These are phyloP conservation scores for Periconia sp. DNA, from an alignment of 2,329 filamentous ascomycete genomes.

Conservation along the genomic window DNA sequence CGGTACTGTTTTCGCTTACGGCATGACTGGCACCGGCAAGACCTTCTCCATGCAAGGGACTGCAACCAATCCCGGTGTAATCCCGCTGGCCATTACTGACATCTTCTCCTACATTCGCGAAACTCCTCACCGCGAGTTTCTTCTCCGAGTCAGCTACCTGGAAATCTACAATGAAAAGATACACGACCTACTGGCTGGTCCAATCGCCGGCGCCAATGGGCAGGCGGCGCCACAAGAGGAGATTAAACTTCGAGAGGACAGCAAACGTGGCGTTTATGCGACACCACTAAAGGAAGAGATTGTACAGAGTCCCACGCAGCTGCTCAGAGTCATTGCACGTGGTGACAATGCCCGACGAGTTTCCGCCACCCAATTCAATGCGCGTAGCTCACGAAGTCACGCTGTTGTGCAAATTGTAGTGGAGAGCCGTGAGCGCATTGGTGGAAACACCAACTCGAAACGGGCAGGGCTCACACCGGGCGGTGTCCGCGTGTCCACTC, in stretches of 20 bases:
- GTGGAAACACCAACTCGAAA: slow-evolving; percentile 45
- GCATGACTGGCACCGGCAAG: slow-evolving; percentile 98
- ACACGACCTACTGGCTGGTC: slow-evolving; percentile 83
- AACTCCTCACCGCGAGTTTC: slow-evolving; percentile 89
- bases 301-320: slow-evolving; percentile 93
- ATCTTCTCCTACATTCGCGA: slow-evolving; percentile 99
- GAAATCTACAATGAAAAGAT: slow-evolving; percentile 99
- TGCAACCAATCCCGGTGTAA: slow-evolving; percentile 91
- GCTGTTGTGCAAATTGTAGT: slow-evolving; percentile 98
- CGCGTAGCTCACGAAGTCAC: slow-evolving; percentile 94
- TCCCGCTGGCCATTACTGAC: slow-evolving; percentile 94
- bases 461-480: slow-evolving; percentile 61
- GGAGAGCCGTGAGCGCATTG: slow-evolving; percentile 80
- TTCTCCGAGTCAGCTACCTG: slow-evolving; percentile 93
- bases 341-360: slow-evolving; percentile 89
- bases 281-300: slow-evolving; percentile 97
- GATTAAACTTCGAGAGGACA: slow-evolving; percentile 95
- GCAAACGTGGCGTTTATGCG: slow-evolving; percentile 94
- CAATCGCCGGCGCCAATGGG: slow-evolving; percentile 58
- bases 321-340: slow-evolving; percentile 89
- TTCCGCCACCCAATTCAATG: slow-evolving; percentile 95
- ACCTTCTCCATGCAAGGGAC: slow-evolving; percentile 99
- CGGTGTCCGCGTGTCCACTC: slow-evolving; percentile 89
- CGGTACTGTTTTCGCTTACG: slow-evolving; percentile 96
- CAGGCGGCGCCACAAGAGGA: slow-evolving; percentile 69